These are phyloP conservation scores for Trichoderma koningiopsis DNA, from an alignment of 2,329 filamentous ascomycete species.

Conservation along the genomic window DNA sequence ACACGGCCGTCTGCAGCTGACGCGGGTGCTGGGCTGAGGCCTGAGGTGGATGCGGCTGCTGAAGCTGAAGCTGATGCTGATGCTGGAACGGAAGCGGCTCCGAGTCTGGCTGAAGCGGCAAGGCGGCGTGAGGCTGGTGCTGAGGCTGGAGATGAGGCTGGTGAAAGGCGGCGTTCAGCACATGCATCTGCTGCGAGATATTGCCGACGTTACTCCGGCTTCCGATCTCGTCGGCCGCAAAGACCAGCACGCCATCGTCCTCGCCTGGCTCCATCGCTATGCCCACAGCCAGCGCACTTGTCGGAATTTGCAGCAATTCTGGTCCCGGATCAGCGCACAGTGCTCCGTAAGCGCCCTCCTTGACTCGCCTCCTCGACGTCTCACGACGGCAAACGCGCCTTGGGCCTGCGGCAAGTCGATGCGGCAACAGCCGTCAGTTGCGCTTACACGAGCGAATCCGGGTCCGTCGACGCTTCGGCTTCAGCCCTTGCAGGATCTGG, in stretches of 20 bases:
- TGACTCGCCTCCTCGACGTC: neutral
- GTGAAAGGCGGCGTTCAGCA: neutral
- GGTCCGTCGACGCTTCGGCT: neutral
- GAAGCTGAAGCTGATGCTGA: neutral
- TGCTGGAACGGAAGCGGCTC: neutral
- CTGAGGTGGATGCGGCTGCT: slow-evolving; percentile 1
- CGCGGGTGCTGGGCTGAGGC: neutral
- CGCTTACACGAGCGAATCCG: neutral
- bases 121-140: neutral
- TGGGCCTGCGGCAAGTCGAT: neutral
- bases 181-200: neutral
- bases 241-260: slow-evolving; percentile 5
- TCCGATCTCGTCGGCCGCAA: neutral
- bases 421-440: neutral
- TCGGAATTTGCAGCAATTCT: neutral
- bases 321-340: neutral
- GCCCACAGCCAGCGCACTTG: neutral
- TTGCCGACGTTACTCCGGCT: neutral
- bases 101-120: neutral
- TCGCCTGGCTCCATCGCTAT: neutral
- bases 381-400: neutral
- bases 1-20: slow-evolving; percentile 4
- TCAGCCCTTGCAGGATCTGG: neutral
- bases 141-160: neutral
- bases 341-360: neutral